Conservation (phyloP, 805 yeast genomes). For the Nadsonia fulvescens region DNA sequence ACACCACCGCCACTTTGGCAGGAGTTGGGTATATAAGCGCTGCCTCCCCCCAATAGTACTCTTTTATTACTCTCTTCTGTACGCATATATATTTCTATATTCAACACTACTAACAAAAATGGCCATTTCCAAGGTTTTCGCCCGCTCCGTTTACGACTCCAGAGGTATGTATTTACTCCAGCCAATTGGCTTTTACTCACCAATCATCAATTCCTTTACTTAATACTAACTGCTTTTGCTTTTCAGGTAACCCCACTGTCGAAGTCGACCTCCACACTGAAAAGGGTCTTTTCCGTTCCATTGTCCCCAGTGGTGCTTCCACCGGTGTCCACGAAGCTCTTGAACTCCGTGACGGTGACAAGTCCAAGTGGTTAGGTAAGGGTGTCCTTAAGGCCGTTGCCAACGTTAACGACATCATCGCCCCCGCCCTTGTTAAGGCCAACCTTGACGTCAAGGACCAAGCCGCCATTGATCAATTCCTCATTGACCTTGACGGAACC, state of each 20-base stretch:
- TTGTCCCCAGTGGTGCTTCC: constrained; percentile 99
- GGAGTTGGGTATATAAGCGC: too few species aligned
- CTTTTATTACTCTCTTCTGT: too few species aligned
- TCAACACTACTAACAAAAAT: too few species aligned
- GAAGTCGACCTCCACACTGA: constrained; percentile 93
- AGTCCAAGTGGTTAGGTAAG: constrained; percentile 95
- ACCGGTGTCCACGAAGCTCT: constrained; percentile 98
- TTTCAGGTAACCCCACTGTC: constrained; percentile 79
- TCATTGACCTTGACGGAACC: constrained; percentile 82
- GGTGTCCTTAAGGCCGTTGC: constrained; percentile 95
- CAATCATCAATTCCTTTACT: constrained; percentile 2
- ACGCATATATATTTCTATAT: too few species aligned
- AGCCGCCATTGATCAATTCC: constrained; percentile 70
- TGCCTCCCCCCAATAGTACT: too few species aligned
- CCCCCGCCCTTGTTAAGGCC: constrained; percentile 78
- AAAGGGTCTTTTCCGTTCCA: constrained; percentile 87
- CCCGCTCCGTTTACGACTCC: constrained; percentile 97
- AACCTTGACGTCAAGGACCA: constrained; percentile 76
- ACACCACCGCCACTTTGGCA: too few species aligned
- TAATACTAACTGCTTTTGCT: constrained; percentile 1
- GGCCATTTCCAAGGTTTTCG: constrained; percentile 76
- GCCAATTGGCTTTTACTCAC: neutral
- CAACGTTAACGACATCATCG: constrained; percentile 87
- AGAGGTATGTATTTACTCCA: constrained; percentile 41
- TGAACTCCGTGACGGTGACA: constrained; percentile 96